These are phyloP conservation scores for Venturia oleaginea DNA, from an alignment of 2,329 filamentous ascomycete genomes.

Conservation along the genomic window DNA sequence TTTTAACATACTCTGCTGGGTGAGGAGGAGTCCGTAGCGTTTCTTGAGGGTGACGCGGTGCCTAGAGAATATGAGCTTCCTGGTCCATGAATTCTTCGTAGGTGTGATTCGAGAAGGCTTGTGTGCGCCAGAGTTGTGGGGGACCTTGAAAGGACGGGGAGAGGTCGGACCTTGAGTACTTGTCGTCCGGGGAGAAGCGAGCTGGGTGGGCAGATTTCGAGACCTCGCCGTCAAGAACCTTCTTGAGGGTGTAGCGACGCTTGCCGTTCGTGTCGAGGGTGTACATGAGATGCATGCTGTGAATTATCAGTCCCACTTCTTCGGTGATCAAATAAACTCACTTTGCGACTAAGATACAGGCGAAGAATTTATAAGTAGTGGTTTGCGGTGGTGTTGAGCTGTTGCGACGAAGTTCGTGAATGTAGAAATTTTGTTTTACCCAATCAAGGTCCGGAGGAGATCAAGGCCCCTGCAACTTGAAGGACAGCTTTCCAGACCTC, in stretches of 20 bases:
- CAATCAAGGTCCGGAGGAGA: constrained; percentile 2
- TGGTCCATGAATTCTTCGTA: neutral
- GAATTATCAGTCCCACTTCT: neutral
- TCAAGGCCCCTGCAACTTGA: neutral
- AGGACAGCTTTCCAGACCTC: neutral
- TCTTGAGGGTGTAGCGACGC: constrained; percentile 92
- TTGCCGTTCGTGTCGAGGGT: constrained; percentile 73
- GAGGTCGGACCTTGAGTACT: constrained; percentile 65
- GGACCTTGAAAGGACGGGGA: neutral
- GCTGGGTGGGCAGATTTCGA: constrained; percentile 96
- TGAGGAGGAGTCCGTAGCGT: constrained; percentile 79
- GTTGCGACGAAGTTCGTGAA: neutral
- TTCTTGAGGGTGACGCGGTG: constrained; percentile 94
- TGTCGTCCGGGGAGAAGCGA: constrained; percentile 95
- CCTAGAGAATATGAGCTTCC: constrained; percentile 33
- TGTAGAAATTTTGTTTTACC: constrained; percentile 2
- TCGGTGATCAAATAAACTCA: constrained; percentile 18
- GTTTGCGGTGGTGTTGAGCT: neutral
- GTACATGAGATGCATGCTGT: constrained; percentile 69
- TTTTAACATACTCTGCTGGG: constrained; percentile 40
- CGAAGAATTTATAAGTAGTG: neutral
- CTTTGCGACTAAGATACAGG: neutral
- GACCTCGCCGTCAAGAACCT: constrained; percentile 70
- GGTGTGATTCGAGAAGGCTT: neutral
- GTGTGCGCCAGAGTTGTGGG: neutral